A percentile compares a stretch with the other conserved stretches of the same genome.
These are phyloP conservation scores for Yamadazyma friedrichii DNA, from an alignment of 1,139 yeast species.

Conservation along the genomic window DNA sequence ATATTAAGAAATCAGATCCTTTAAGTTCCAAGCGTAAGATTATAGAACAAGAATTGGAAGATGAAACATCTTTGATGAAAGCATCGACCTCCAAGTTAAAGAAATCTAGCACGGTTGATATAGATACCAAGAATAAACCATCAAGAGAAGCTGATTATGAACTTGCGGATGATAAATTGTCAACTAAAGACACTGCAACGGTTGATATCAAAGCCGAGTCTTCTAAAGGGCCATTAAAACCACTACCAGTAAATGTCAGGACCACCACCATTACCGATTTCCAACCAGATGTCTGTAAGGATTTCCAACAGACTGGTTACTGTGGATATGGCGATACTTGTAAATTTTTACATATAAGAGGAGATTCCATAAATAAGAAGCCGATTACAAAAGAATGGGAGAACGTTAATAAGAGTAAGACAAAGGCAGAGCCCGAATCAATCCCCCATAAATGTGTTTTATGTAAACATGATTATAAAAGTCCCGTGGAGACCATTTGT, in stretches of 20 bases:
- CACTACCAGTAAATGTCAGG: conserved; percentile 53
- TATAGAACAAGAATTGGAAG: conserved; percentile 9
- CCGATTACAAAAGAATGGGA: conserved; percentile 78
- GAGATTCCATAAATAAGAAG: conserved; percentile 77
- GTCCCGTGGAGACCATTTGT: conserved; percentile 64
- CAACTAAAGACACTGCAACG: conserved; percentile 9
- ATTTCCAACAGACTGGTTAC: conserved; percentile 85
- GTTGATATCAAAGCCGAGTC: conserved; percentile 5
- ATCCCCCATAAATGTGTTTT: conserved; percentile 65
- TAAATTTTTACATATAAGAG: conserved; percentile 87
- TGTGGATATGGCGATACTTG: conserved; percentile 99
- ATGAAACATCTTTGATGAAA: background rate
- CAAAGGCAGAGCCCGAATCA: conserved; percentile 3
- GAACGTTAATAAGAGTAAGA: conserved; percentile 17
- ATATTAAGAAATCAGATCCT: conserved; percentile 19
- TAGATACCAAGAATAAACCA: background rate
- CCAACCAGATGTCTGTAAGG: conserved; percentile 94
- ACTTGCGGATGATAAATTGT: background rate
- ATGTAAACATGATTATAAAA: conserved; percentile 55
- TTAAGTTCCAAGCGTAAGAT: conserved; percentile 17
- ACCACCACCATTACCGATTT: conserved; percentile 83
- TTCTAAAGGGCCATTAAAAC: conserved; percentile 17
- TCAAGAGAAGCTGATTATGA: background rate
- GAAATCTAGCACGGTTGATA: background rate
- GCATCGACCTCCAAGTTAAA: conserved; percentile 1